phyloP scores from a whole-genome alignment of 1,139 yeast species.

The Sugiyamaella pinicola region DNA sequence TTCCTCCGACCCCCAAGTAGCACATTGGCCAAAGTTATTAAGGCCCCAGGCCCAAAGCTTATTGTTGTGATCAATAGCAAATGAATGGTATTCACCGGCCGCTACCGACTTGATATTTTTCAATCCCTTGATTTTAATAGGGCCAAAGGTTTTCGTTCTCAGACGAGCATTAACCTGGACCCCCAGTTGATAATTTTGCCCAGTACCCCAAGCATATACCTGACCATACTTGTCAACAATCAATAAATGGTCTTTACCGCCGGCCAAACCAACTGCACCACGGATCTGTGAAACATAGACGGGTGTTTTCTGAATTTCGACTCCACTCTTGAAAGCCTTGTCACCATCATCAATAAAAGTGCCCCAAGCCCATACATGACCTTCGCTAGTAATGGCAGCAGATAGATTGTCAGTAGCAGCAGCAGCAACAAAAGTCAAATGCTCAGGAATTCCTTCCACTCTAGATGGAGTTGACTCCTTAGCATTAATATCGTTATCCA shows the following conservation, averaged over 20 bases:
- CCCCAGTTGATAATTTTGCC: conserved; percentile 90
- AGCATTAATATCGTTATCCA: conserved; percentile 83
- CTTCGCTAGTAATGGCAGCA: conserved; percentile 74
- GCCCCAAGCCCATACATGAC: conserved; percentile 97
- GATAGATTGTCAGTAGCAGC: conserved; percentile 95
- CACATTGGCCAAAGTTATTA: conserved; percentile 96
- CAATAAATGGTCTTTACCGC: conserved; percentile 89
- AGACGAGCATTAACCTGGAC: conserved; percentile 47
- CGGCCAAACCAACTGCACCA: conserved; percentile 80
- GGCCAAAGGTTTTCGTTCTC: conserved; percentile 42
- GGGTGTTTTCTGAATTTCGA: conserved; percentile 68
- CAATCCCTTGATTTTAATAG: conserved; percentile 45
- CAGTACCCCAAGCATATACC: conserved; percentile 97
- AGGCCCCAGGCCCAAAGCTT: conserved; percentile 89
- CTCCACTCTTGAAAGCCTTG: conserved; percentile 74
- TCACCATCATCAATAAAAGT: conserved; percentile 91
- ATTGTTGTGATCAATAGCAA: conserved; percentile 78
- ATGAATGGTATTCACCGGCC: conserved; percentile 94
- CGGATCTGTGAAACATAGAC: conserved; percentile 60
- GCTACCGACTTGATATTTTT: conserved; percentile 78
- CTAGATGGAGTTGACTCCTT: conserved; percentile 83
- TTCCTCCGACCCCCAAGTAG: conserved; percentile 66
- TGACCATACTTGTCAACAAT: conserved; percentile 83
- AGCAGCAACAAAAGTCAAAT: conserved; percentile 64
- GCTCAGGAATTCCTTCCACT: conserved; percentile 68